phyloP scores from a whole-genome alignment of 1,284 basidiomycete species.

The Fomitopsis pinicola region DNA sequence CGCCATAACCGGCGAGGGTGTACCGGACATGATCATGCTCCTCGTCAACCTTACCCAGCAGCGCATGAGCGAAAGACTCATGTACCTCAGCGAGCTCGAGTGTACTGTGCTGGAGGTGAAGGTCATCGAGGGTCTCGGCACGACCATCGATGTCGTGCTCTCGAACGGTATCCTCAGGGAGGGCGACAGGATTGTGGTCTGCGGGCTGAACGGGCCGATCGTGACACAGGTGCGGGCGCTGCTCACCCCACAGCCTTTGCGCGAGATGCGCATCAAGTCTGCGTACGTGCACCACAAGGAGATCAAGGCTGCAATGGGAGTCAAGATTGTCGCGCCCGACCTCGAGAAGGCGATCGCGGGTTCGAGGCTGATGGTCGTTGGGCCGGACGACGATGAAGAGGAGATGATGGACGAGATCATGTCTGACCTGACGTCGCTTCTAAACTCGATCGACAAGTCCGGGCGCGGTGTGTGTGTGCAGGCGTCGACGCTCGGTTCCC shows the following conservation, averaged over 20 bases:
- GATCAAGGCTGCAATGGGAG: conserved; percentile 96
- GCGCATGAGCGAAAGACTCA: conserved; percentile 95
- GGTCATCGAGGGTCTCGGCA: conserved; percentile 97
- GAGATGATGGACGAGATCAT: conserved; percentile 94
- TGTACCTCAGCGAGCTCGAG: conserved; percentile 98
- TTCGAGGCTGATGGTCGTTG: conserved; percentile 87
- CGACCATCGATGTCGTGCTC: conserved; percentile 96
- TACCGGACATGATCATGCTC: conserved; percentile 99
- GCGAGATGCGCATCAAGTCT: conserved; percentile 97
- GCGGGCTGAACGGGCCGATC: conserved; percentile 97
- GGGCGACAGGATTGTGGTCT: conserved; percentile 94
- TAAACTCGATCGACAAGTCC: conserved; percentile 91
- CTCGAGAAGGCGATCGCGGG: conserved; percentile 99
- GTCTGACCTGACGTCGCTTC: conserved; percentile 89
- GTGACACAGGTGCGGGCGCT: conserved; percentile 94
- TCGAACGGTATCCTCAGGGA: conserved; percentile 94
- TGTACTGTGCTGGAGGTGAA: conserved; percentile 99
- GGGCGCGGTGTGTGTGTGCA: conserved; percentile 98
- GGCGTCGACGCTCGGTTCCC: conserved; percentile 94
- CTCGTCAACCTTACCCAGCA: conserved; percentile 97
- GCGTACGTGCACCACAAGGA: conserved; percentile 98
- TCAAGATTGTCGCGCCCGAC: conserved; percentile 95
- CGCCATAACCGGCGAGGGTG: conserved; percentile 96
- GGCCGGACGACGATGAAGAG: conserved; percentile 95
- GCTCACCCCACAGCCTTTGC: conserved; percentile 94